Evolutionary conservation across 495 filamentous ascomycete genomes (phyloP).

Genomic region (Aspergillus panamensis): DNA sequence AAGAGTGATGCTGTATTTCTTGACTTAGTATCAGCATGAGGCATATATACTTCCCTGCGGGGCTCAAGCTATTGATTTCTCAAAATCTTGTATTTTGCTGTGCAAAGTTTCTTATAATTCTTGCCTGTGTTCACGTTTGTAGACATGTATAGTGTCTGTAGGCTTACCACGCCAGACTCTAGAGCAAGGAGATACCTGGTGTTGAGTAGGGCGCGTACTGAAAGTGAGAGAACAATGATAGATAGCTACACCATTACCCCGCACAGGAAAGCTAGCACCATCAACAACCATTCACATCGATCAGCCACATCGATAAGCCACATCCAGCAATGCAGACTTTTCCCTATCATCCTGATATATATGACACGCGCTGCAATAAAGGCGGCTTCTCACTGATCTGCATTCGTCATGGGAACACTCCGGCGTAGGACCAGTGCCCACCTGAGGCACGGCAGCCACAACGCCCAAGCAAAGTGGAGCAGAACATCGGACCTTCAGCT

Average conservation of each 20-base stretch:
- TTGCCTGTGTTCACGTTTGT: too few species aligned
- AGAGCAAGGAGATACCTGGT: too few species aligned
- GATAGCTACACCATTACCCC: conserved; percentile 10
- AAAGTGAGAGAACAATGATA: not conserved
- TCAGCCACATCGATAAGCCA: not conserved
- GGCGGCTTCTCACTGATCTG: not conserved
- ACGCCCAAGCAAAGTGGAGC: conserved; percentile 6
- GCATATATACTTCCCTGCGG: not conserved
- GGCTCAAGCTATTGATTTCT: not conserved
- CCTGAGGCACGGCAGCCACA: conserved; percentile 1
- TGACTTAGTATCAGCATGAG: too few species aligned
- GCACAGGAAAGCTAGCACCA: not conserved
- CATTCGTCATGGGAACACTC: not conserved
- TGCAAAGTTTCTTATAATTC: too few species aligned
- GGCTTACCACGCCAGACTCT: too few species aligned
- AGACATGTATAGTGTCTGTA: too few species aligned
- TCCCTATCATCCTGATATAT: not conserved
- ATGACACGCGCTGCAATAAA: too few species aligned
- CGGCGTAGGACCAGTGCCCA: not conserved
- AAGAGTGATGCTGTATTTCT: too few species aligned
- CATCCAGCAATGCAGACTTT: not conserved
- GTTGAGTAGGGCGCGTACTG: too few species aligned
- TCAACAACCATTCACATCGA: not conserved
- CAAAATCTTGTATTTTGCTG: not conserved
- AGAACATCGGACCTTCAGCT: not conserved